A percentile compares a stretch with the other conserved stretches of the same genome.
Evolutionary conservation across 805 yeast genomes (phyloP).

Genomic region (Kuraishia capsulata): DNA sequence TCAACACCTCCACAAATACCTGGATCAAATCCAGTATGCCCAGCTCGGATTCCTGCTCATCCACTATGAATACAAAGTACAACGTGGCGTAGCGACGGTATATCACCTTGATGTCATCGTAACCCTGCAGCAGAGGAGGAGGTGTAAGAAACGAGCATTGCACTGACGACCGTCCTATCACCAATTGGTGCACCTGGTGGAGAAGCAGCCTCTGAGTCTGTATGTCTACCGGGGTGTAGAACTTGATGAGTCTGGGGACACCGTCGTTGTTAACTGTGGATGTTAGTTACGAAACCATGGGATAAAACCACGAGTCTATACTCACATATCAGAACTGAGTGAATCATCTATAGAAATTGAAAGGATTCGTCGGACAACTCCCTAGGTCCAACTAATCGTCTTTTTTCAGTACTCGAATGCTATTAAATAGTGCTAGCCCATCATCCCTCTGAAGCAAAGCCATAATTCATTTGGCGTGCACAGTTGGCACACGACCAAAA

Average conservation of each 20-base stretch:
- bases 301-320: conserved; percentile 13
- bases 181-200: conserved; percentile 73
- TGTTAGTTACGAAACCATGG: conserved; percentile 5
- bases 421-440: no score
- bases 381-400: no score
- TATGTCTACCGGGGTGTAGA: conserved; percentile 85
- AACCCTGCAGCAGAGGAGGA: conserved; percentile 62
- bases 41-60: conserved; percentile 89
- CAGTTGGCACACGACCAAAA: no score
- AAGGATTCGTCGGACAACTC: no score
- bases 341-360: conserved; percentile 49
- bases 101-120: conserved; percentile 77
- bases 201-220: conserved; percentile 72
- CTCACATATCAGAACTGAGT: conserved; percentile 76
- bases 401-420: no score
- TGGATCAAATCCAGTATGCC: conserved; percentile 92
- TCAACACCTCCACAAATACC: conserved; percentile 92
- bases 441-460: no score
- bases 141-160: conserved; percentile 89
- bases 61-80: conserved; percentile 93
- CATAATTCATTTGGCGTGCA: no score
- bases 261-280: conserved; percentile 76
- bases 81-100: conserved; percentile 92
- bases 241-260: conserved; percentile 79
- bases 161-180: conserved; percentile 57